These are phyloP conservation scores for Leptographium flavum DNA, from an alignment of 2,329 filamentous ascomycete species.

Conservation along the genomic window DNA sequence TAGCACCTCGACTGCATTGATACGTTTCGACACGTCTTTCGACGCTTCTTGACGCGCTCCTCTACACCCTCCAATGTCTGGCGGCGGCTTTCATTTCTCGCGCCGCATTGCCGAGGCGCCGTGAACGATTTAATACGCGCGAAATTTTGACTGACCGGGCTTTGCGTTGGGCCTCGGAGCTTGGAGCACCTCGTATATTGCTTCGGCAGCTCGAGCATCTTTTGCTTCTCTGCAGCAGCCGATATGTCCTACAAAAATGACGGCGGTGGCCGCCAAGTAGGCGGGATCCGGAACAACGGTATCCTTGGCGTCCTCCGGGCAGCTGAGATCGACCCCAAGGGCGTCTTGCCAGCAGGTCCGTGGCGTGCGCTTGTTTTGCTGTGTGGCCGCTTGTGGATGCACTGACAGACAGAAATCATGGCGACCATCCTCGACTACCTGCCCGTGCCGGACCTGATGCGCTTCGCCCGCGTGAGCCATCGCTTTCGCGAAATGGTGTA, in stretches of 20 bases:
- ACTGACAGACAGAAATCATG: constrained; percentile 66
- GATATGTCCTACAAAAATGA: constrained; percentile 10
- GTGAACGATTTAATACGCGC: not conserved
- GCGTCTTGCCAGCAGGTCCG: constrained; percentile 69
- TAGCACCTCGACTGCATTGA: not conserved
- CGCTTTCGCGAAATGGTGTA: constrained; percentile 97
- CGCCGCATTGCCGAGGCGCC: not conserved
- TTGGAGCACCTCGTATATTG: too few relatives aligned
- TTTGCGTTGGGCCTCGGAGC: too few relatives aligned
- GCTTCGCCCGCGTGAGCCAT: constrained; percentile 69
- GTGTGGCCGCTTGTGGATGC: too few relatives aligned
- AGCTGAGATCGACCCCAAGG: constrained; percentile 62
- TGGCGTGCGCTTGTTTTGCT: not conserved
- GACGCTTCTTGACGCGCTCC: too few relatives aligned
- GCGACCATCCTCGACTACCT: constrained; percentile 81
- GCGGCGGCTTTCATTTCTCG: not conserved
- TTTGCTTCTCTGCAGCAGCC: not conserved
- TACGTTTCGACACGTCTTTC: too few relatives aligned
- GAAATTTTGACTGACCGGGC: too few relatives aligned
- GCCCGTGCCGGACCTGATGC: constrained; percentile 69
- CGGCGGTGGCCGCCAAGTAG: constrained; percentile 19
- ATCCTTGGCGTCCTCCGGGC: constrained; percentile 67
- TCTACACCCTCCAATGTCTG: not conserved
- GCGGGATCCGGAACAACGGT: constrained; percentile 18
- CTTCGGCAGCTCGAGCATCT: too few relatives aligned